Conservation (phyloP, 129 eudicot genomes). For the Gnaphalium uliginosum region DNA sequence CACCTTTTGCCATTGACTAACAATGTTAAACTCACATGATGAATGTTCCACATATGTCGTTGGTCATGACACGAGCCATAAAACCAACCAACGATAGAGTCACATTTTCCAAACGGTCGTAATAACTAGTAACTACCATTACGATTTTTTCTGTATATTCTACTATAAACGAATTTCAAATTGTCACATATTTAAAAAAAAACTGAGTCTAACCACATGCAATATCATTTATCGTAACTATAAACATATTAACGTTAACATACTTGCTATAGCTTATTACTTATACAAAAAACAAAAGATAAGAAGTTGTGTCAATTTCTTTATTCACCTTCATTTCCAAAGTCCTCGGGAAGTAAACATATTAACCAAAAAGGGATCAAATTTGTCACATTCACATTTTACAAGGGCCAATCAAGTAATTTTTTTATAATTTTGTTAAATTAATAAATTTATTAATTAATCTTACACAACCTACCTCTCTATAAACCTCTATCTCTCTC, state of each 20-base stretch:
- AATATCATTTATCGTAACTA: neutral
- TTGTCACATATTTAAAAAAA: too few relatives aligned
- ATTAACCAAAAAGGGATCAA: neutral
- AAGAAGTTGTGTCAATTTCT: neutral
- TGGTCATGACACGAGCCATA: neutral
- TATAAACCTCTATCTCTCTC: conserved; percentile 23
- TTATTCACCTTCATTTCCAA: neutral
- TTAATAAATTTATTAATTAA: neutral
- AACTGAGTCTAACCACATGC: neutral
- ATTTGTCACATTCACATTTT: neutral
- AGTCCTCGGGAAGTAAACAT: neutral
- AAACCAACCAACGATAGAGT: too few relatives aligned
- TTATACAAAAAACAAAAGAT: neutral
- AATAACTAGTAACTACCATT: neutral
- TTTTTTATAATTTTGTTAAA: neutral
- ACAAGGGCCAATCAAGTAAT: conserved; percentile 3
- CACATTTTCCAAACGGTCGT: too few relatives aligned
- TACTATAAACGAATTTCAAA: neutral
- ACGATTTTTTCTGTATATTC: neutral
- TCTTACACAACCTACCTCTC: conserved; percentile 34
- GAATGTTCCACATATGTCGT: too few relatives aligned
- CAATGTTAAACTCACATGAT: neutral
- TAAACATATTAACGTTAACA: neutral
- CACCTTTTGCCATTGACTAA: neutral
- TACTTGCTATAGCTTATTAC: neutral